Base-by-base conservation (phyloP, 805 yeast species). In the Hanseniaspora thailandica region DNA sequence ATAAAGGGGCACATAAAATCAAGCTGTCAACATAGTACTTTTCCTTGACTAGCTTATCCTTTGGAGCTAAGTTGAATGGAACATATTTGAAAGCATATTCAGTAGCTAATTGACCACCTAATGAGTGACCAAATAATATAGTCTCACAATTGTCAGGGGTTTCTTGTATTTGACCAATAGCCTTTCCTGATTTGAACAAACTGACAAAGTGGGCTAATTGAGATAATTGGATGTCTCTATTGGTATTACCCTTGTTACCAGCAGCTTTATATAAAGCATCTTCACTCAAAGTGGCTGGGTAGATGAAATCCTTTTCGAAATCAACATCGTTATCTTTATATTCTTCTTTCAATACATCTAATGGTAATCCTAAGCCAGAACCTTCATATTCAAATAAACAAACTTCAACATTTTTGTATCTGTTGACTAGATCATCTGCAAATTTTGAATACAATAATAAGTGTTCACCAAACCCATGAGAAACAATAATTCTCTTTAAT, bases 361-460 rank as follows among this genome's bases (percentile, higher is more conserved):
- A 9, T 7, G 48, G 38, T 19, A 53, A 23, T 31, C 82, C 50
- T 69, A 50, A 73, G 2, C 89, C 89, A 8, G 86, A 77, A 0
- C 93, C 94, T 62, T 89, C 71, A 65, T 84, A 90, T 63, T 81
- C 87, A 64, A 77, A 85, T 61, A 76, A 76, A 62, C 80, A 82
- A 0, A 76, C 70, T 59, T 84, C 88, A 62, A 75, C 82, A 0
- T 90, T 89, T 12, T 58, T 55, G 22, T 61, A 60, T 2, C 76
- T 67, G 8, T n/a, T 34, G 3, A 50, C 36, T 53, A 83, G 62
- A 4, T 69, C 67, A 59, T 84, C 88, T 62, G 76, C 75, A 28
- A 76, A 60, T 49, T 76, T 75, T 34, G 70, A 65, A 60, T 80
- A 82, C 1, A 77, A 52, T 19, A 63, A 60, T 10, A 77, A 70